A percentile compares a stretch with the other conserved stretches of the same genome.
These are phyloP conservation scores for Phialocephala subalpina DNA, from an alignment of 2,329 filamentous ascomycete species.

Conservation along the genomic window DNA sequence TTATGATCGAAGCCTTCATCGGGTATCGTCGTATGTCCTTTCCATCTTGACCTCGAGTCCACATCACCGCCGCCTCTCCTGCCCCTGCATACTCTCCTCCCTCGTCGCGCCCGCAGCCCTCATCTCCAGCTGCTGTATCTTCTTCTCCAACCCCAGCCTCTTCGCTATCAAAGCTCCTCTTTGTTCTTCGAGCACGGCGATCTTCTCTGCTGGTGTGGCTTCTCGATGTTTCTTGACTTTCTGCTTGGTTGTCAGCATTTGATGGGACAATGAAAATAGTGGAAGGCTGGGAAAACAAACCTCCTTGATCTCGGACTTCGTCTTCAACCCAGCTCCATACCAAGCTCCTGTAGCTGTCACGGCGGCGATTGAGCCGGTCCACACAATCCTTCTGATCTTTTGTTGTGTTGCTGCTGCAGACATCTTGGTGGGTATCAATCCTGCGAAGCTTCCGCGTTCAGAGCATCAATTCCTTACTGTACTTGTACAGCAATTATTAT, in stretches of 20 bases:
- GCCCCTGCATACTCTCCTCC: constrained; percentile 46
- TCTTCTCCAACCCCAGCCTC: constrained; percentile 61
- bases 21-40: background rate
- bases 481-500: background rate
- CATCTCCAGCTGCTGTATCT: constrained; percentile 59
- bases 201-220: constrained; percentile 60
- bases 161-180: constrained; percentile 58
- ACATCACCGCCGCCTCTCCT: constrained; percentile 40
- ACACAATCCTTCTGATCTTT: constrained; percentile 56
- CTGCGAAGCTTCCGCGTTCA: background rate
- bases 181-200: constrained; percentile 59
- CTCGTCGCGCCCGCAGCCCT: constrained; percentile 49
- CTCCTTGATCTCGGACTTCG: constrained; percentile 57
- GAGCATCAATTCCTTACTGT: constrained; percentile 7
- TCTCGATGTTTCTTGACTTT: constrained; percentile 54
- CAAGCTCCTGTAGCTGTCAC: constrained; percentile 64
- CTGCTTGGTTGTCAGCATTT: constrained; percentile 41
- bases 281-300: constrained; percentile 45
- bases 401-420: constrained; percentile 37
- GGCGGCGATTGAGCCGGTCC: constrained; percentile 62
- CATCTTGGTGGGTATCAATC: background rate
- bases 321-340: constrained; percentile 67
- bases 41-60: background rate
- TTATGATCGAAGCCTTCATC: background rate
- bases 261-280: background rate